Base-by-base conservation (phyloP, 305 asterid genomes). In the Stenogyne calaminthoides region DNA sequence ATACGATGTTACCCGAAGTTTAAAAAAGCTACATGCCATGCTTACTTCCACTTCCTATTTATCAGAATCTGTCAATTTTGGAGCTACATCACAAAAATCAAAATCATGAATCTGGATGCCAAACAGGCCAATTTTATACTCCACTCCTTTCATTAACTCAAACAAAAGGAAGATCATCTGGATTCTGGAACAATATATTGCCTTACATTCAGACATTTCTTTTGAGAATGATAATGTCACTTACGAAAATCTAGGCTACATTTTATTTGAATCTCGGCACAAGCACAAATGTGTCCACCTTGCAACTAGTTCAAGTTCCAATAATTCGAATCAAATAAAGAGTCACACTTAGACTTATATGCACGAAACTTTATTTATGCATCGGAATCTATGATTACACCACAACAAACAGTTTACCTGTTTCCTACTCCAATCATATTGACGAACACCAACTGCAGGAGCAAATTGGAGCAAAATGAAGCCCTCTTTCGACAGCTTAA, bases 391-490 rank as follows among this genome's bases (percentile, higher is more conserved):
- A 16, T 40, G 27, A 71, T 54, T 52, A 67, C 4, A 32, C 51
- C 69, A 64, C 4, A 18, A 52, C 22, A 54, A 55, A 74, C 29
- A 40, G n/a, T 27, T 69, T 70, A 94, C 97, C 97, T 94, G 99
- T 69, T 94, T 94, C 77, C 96, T 80, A 64, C 89, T 64, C 99
- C 99, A 91, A 81, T 94, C 99, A 81, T 94, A 94, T 72, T 94
- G 99, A 46, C 99, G 97, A 73, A 86, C 87, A 57, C 92, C 96
- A 59, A 90, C 73, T 32, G 97, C 89, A 64, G 98, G 97, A 80
- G 98, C 97, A 79, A 91, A 94, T 76, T 91, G 97, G 65, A 94
- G 98, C 80, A 86, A 71, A 75, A 87, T 83, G 72, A 75, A 83
- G 6, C 97, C 97, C 80, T 94, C 98, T 83, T 74, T 94, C 9